These are phyloP conservation scores for Scopulariopsis brevicaulis DNA, from an alignment of 2,329 filamentous ascomycete species.

Conservation along the genomic window DNA sequence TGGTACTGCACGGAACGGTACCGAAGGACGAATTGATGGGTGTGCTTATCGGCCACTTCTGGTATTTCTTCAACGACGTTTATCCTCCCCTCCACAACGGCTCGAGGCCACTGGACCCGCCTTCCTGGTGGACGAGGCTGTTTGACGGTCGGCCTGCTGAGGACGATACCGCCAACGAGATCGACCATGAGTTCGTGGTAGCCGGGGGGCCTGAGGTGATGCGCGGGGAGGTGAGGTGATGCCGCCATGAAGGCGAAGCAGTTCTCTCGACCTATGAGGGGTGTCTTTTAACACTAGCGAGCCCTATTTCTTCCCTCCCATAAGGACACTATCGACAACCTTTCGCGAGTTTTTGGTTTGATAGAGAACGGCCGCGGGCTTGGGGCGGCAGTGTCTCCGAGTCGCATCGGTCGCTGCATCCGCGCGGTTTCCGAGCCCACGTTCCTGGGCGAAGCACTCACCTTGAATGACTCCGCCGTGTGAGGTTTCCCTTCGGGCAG, in stretches of 20 bases:
- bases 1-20: slow-evolving; percentile 79
- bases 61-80: slow-evolving; percentile 97
- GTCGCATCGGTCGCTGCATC: not conserved
- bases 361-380: not conserved
- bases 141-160: slow-evolving; percentile 50
- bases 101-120: slow-evolving; percentile 77
- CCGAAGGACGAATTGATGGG: slow-evolving; percentile 96
- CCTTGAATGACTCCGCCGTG: not conserved
- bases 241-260: not conserved
- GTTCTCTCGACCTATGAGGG: not conserved
- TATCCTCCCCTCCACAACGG: slow-evolving; percentile 86
- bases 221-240: slow-evolving; percentile 3
- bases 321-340: not conserved
- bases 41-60: slow-evolving; percentile 87
- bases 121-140: slow-evolving; percentile 76
- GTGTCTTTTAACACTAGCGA: not conserved
- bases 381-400: not conserved
- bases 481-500: not conserved
- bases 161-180: slow-evolving; percentile 37
- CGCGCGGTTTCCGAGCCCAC: not conserved
- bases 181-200: slow-evolving; percentile 52
- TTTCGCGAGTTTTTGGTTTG: not conserved
- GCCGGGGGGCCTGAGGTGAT: slow-evolving; percentile 26
- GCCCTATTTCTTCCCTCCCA: not conserved
- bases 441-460: not conserved